These are phyloP conservation scores for Daldinia concentrica DNA, from an alignment of 495 filamentous ascomycete genomes.

Conservation along the genomic window DNA sequence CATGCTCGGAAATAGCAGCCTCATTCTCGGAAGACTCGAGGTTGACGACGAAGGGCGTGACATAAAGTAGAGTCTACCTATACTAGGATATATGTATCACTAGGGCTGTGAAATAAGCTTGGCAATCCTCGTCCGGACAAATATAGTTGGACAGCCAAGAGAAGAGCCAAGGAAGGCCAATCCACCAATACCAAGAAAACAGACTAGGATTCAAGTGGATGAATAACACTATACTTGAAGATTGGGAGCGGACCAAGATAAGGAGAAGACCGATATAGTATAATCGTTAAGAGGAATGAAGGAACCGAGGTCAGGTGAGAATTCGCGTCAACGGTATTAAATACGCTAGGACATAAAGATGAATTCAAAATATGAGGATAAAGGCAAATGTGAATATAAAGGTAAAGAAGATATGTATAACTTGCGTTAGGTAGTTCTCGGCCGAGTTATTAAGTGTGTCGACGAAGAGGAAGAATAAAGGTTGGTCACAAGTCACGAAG, in stretches of 20 bases:
- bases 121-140: conserved; percentile 33
- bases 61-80: conserved; percentile 29
- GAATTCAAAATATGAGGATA: background rate
- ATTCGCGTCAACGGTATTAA: conserved; percentile 8
- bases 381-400: background rate
- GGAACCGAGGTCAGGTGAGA: background rate
- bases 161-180: conserved; percentile 27
- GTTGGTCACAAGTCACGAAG: conserved; percentile 23
- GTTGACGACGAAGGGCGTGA: conserved; percentile 24
- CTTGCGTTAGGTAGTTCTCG: background rate
- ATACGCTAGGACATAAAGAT: conserved; percentile 1
- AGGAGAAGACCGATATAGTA: conserved; percentile 15
- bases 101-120: conserved; percentile 32
- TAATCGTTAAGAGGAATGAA: background rate
- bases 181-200: conserved; percentile 36
- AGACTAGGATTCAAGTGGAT: conserved; percentile 5
- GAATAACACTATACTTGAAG: conserved; percentile 19
- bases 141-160: conserved; percentile 16
- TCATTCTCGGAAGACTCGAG: conserved; percentile 17
- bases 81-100: conserved; percentile 33
- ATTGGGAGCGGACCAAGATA: conserved; percentile 22
- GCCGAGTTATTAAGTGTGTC: background rate
- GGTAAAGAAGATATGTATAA: conserved; percentile 13
- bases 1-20: conserved; percentile 27
- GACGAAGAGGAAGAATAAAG: conserved; percentile 8